Evolutionary conservation across 2,329 filamentous ascomycete species (phyloP), one percentile per base, ranked within the genome.

Genomic region (Venturia oleaginea): DNA sequence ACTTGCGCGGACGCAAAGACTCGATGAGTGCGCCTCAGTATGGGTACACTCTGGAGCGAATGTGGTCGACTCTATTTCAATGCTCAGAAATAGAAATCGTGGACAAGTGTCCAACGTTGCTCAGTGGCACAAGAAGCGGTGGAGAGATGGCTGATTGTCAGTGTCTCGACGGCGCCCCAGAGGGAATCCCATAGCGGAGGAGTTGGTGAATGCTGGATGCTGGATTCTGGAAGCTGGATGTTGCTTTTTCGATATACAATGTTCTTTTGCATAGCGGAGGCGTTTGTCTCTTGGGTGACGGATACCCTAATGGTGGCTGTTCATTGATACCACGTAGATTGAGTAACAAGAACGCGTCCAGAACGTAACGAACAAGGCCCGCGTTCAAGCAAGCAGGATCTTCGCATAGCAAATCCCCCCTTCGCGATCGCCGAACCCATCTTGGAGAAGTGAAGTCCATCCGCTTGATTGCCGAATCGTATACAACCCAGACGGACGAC

Each of bases 101-200:
- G 38, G 63, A 64, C 42, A 64, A 64, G 61, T 71, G 71, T 69
- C 69, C 70, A 30, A 69, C 59, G 60, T 32, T 70, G 65, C 51
- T 70, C 46, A 65, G 63, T 46, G 70, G 71, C 30, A 67, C 61
- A 63, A 60, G 70, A 63, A 64, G 65, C 24, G 66, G 67, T 19
- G 67, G 66, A 88, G 32, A 97, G 83, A 72, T 97, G 92, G 68
- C 89, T 85, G 74, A 92, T 90, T 1, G 91, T 94, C 71, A 99
- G 79, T 0, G 88, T 91, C 80, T 97, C 97, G 68, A 13, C 48
- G 48, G 8, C 51, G 51, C 4, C 19, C 17, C 13, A 34, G 27
- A 4, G 7, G 22, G 19, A 11, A 10, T 48, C 4, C 27, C 22
- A 24, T 27, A 61, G 27, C 32, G 67, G 62, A 51, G 69, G 68